Percentiles rank a stretch among this genome's conserved stretches.
Conservation (phyloP, 345 rosid species). For the Corymbia maculata region DNA sequence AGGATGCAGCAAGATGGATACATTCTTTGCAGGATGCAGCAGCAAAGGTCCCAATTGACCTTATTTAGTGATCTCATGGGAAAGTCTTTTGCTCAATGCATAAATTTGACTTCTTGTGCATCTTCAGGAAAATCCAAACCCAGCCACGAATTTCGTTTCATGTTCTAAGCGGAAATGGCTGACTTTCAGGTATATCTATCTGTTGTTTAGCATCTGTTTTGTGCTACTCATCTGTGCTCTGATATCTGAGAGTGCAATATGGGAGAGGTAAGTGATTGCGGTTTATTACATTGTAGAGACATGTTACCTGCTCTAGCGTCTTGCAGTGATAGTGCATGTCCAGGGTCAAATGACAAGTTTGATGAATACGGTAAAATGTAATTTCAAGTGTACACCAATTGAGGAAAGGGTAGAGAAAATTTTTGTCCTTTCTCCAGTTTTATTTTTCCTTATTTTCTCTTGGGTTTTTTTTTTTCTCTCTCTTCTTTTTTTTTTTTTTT, state of each 20-base stretch:
- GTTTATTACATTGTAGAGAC: not conserved
- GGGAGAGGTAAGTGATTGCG: not conserved
- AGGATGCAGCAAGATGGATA: conserved; percentile 93
- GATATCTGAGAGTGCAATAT: not conserved
- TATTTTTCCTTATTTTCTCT: not conserved
- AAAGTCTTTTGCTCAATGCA: not conserved
- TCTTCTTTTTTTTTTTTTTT: not conserved
- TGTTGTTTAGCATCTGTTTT: not conserved
- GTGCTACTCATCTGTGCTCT: not conserved
- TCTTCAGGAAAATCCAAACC: conserved; percentile 42
- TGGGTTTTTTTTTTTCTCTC: no score
- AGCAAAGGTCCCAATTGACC: conserved; percentile 42
- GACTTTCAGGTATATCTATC: conserved; percentile 19
- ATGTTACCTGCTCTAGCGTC: not conserved
- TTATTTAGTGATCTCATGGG: not conserved
- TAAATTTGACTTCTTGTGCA: conserved; percentile 1
- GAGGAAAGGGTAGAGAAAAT: not conserved
- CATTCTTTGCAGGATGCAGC: conserved; percentile 54
- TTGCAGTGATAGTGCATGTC: not conserved
- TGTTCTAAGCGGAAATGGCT: conserved; percentile 49
- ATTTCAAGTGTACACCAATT: not conserved
- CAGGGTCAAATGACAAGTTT: not conserved
- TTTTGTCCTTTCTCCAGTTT: not conserved
- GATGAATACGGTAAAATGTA: not conserved
- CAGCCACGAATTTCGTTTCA: conserved; percentile 35